Conservation (phyloP, 352 stramenopile species). For the Globisporangium irregulare region DNA sequence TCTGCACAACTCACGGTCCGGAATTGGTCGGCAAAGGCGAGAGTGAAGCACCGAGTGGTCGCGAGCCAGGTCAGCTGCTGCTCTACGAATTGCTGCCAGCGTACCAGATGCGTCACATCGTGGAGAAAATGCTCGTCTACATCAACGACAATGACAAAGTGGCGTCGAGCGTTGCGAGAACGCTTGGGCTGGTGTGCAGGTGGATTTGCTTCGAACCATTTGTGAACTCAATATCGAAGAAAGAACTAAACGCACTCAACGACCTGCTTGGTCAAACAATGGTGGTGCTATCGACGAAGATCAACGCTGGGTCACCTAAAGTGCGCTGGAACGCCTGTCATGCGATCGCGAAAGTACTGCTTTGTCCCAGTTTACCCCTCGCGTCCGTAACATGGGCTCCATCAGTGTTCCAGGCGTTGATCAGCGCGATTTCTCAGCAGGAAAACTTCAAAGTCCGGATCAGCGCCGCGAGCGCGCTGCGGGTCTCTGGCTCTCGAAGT, state of each 20-base stretch:
- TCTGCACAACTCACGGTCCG: slow-evolving; percentile 77
- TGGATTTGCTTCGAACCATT: slow-evolving; percentile 80
- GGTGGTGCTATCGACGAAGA: slow-evolving; percentile 63
- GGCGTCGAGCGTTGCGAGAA: slow-evolving; percentile 77
- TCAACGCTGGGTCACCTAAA: slow-evolving; percentile 79
- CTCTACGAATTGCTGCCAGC: slow-evolving; percentile 69
- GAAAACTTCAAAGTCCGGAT: slow-evolving; percentile 91
- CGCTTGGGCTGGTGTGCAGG: slow-evolving; percentile 72
- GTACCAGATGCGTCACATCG: slow-evolving; percentile 59
- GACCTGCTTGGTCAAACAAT: slow-evolving; percentile 70
- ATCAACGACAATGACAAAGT: slow-evolving; percentile 90
- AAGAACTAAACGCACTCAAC: slow-evolving; percentile 35
- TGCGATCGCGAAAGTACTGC: slow-evolving; percentile 83
- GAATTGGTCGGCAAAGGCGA: slow-evolving; percentile 29
- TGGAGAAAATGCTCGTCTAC: slow-evolving; percentile 82
- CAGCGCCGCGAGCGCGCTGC: slow-evolving; percentile 72
- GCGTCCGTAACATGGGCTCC: slow-evolving; percentile 77
- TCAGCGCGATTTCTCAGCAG: slow-evolving; percentile 77
- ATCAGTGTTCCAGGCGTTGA: slow-evolving; percentile 68
- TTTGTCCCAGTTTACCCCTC: slow-evolving; percentile 74
- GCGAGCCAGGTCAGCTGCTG: slow-evolving; percentile 20
- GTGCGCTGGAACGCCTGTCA: slow-evolving; percentile 88
- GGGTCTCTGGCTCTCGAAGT: slow-evolving; percentile 61
- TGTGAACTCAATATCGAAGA: slow-evolving; percentile 26
- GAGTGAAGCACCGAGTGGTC: not conserved